Base-by-base conservation (phyloP, 129 eudicot species). In the Arctium lappa region DNA sequence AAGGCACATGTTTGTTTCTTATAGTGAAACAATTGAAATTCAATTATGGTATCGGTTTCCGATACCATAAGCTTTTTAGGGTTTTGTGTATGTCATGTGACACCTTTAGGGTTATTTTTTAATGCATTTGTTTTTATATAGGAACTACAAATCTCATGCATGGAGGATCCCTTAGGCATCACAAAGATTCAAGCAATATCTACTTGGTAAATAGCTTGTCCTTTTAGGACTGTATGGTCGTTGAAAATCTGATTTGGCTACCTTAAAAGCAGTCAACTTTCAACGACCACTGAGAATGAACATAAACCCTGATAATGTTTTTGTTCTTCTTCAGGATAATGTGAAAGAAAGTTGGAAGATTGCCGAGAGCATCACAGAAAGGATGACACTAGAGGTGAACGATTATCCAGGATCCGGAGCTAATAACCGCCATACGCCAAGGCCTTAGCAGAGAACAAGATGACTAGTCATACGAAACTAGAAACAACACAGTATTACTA, bases 351-450 rank as follows among this genome's bases (percentile, higher is more conserved):
- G 53, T 4, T 40, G 80, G 90, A 78, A 86, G 44, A 50, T 38
- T 12, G 69, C 9, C 16, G 79, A 37, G 53, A 40, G 79, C 5
- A 60, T 76, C 66, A 75, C 12, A 1, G 83, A 86, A 83, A 92
- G 94, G 86, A 85, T 91, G 89, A 80, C 84, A 6, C 79, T 89
- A 2, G 86, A 90, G 72, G 42, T 94, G 44, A 85, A 91, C 75
- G 98, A 92, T 83, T 94, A 94, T 87, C 96, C 96, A 79, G 98
- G 97, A 77, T 91, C 97, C 1, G 98, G 97, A 65, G 93, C 98
- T 9, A 94, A 94, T 85, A 92, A 94, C 74, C 95, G 94, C 70
- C 98, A 94, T 87, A 94, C 96, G 2, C 98, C 97, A 31, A 89
- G 81, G 80, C 84, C 94, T 5, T 82, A 87, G 81, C 80, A 63